Evolutionary conservation across 768 basidiomycete genomes (phyloP), one percentile per base, ranked within the genome.

Genomic region (Termitomyces sp.): DNA sequence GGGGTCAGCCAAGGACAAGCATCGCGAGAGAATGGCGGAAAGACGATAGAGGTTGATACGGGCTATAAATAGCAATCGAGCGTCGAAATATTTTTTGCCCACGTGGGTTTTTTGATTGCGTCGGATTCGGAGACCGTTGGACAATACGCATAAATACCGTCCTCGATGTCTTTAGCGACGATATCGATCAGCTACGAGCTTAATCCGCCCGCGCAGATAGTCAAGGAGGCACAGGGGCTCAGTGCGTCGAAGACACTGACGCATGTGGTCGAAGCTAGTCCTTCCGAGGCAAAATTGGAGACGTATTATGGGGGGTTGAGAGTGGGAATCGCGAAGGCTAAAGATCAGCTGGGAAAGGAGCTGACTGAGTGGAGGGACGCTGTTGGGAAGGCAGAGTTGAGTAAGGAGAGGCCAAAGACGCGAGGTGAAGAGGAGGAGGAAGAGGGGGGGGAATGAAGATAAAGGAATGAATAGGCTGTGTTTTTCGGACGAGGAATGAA

Each of bases 301-400:
- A 57, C 66, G 32, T 87, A 85, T 65, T 90, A 89, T 56, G 66
- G 69, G 1, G 72, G 69, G 2, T 68, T 91, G 40, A 73, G 76
- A 58, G 69, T 62, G 5, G 74, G 83, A 19, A 73, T 91, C 49
- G 72, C 71, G 34, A 70, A 74, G 35, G 86, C 86, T 29, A 83
- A 75, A 59, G 74, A 73, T 42, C 72, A 76, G 29, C 62, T 89
- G 4, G 90, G 90, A 10, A 77, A 83, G 43, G 86, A 90, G 61
- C 67, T 92, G 68, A 91, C 90, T 0, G 77, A 69, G 7, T 92
- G 90, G 90, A 79, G 86, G 63, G 89, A 92, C 68, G 78, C 79
- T 5, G 83, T 90, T 4, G 87, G 89, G 16, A 86, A 79, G 46
- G 65, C 71, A 7, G 90, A 92, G 67, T 67, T 80, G 63, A 76